Conservation (phyloP, 2,329 filamentous ascomycete species). For the Ophiosphaerella narmari region DNA sequence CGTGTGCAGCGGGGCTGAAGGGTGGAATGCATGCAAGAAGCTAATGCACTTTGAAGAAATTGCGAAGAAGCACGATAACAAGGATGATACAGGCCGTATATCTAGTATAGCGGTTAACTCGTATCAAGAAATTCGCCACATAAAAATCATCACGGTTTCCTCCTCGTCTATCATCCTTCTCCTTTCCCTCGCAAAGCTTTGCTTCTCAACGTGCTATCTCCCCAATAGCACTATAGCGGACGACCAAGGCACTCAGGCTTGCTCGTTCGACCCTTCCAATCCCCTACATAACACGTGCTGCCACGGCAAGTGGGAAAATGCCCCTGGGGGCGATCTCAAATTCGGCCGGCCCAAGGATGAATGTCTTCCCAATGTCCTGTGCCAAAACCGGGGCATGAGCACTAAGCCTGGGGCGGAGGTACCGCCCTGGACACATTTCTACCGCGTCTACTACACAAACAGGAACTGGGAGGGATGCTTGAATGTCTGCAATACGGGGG, state of each 20-base stretch:
- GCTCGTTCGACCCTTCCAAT: slow-evolving; percentile 2
- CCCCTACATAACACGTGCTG: slow-evolving; percentile 13
- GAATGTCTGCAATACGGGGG: slow-evolving; percentile 10
- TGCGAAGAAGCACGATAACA: too few relatives aligned
- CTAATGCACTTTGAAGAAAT: too few relatives aligned
- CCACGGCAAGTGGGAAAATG: slow-evolving; percentile 6
- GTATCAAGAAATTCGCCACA: too few relatives aligned
- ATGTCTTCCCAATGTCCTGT: slow-evolving; percentile 19
- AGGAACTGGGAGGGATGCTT: slow-evolving; percentile 10
- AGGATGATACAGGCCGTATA: too few relatives aligned
- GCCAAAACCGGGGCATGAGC: slow-evolving; percentile 10
- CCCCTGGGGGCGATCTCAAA: slow-evolving; percentile 6
- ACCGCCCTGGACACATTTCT: slow-evolving; percentile 8
- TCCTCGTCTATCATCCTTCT: neutral
- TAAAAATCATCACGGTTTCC: too few relatives aligned
- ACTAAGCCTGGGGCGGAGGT: neutral
- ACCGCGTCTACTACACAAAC: slow-evolving; percentile 12
- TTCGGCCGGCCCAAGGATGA: slow-evolving; percentile 11
- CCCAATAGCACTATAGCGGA: slow-evolving; percentile 6
- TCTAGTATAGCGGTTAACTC: too few relatives aligned
- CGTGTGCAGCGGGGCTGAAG: too few relatives aligned
- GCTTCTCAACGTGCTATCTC: slow-evolving; percentile 3
- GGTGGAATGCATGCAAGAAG: too few relatives aligned
- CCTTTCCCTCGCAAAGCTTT: neutral
- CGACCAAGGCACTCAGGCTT: slow-evolving; percentile 2